Conservation (phyloP, 2,329 filamentous ascomycete species). For the Aspergillus aculeatinus region DNA sequence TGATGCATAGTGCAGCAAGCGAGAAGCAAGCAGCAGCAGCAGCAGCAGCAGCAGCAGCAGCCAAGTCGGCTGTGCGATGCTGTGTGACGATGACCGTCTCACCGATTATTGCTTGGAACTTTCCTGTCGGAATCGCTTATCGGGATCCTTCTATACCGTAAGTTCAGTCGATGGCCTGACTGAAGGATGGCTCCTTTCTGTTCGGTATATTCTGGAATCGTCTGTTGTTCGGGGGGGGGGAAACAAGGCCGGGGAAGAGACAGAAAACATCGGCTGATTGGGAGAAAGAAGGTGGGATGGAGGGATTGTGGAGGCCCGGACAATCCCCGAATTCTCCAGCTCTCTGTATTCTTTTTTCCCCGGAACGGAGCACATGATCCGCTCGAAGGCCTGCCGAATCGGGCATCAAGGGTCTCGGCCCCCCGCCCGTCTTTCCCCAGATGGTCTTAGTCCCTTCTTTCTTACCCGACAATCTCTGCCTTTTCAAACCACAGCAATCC, state of each 20-base stretch:
- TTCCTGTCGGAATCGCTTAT: neutral
- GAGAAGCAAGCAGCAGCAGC: neutral
- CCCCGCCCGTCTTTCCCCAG: neutral
- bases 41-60: neutral
- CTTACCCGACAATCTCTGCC: no score
- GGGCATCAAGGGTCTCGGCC: neutral
- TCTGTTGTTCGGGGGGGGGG: neutral
- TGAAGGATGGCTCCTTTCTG: neutral
- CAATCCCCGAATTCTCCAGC: neutral
- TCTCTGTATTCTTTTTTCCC: neutral
- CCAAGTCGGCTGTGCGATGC: neutral
- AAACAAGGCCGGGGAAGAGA: no score
- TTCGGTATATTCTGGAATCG: neutral
- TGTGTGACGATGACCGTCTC: neutral
- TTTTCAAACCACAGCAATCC: no score
- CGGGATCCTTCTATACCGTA: neutral
- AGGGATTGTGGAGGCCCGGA: neutral
- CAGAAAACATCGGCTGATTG: no score
- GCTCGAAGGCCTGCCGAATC: neutral
- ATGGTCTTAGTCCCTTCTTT: neutral
- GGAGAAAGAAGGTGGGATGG: neutral
- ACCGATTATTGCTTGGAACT: neutral
- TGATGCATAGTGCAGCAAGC: neutral
- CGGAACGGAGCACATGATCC: slow-evolving; percentile 5
- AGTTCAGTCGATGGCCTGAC: neutral